Conservation (phyloP, 176 grass and related monocot species). For the Poa annua region DNA sequence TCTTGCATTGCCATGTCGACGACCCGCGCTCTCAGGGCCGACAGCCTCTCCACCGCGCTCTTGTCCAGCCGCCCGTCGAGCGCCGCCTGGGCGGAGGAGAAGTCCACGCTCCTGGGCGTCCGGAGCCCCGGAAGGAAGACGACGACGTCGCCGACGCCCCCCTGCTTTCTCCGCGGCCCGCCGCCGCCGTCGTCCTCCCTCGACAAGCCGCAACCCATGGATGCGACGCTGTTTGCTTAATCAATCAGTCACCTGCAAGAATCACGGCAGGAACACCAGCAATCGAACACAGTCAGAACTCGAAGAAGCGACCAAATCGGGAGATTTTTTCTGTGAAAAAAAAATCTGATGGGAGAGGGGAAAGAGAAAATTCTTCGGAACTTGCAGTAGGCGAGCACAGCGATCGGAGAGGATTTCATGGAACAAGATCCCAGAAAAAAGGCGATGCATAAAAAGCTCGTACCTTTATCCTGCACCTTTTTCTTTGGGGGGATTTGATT, state of each 20-base stretch:
- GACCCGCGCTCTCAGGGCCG: slow-evolving; percentile 57
- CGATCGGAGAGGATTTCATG: slow-evolving; percentile 15
- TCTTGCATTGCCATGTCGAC: slow-evolving; percentile 85
- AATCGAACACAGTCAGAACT: not conserved
- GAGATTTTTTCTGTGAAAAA: not conserved
- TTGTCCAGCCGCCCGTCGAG: slow-evolving; percentile 54
- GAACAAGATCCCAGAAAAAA: slow-evolving; percentile 24
- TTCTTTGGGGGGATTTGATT: not conserved
- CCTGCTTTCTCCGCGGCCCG: slow-evolving; percentile 47
- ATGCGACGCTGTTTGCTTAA: not conserved
- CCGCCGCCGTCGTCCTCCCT: slow-evolving; percentile 55
- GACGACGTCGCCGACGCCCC: slow-evolving; percentile 81
- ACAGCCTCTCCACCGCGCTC: slow-evolving; percentile 54
- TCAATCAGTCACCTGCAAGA: slow-evolving; percentile 22
- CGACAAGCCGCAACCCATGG: slow-evolving; percentile 80
- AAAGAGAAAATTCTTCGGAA: not conserved
- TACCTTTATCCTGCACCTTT: slow-evolving; percentile 49
- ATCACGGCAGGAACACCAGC: not conserved
- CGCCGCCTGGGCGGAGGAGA: slow-evolving; percentile 46
- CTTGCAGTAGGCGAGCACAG: slow-evolving; percentile 28
- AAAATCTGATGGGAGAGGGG: not conserved
- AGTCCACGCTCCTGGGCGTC: slow-evolving; percentile 64
- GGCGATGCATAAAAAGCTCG: slow-evolving; percentile 5
- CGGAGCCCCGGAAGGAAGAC: slow-evolving; percentile 90
- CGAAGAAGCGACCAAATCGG: not conserved